phyloP scores from a whole-genome alignment of 805 yeast genomes.

The Candida maris region DNA sequence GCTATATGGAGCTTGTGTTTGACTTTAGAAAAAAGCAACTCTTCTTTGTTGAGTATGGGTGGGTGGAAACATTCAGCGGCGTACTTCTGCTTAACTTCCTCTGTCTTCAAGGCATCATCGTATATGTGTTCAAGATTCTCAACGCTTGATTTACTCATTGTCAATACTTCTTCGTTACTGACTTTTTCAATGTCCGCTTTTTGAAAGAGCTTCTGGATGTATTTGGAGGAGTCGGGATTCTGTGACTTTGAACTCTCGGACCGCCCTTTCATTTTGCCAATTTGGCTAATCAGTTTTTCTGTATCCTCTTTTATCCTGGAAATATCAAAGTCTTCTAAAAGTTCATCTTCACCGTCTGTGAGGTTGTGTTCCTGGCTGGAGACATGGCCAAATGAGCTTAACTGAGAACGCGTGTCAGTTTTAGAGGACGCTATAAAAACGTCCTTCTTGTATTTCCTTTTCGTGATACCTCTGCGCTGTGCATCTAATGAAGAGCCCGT shows the following conservation, averaged over 20 bases:
- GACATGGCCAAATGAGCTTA: no score
- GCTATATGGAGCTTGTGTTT: slow-evolving; percentile 8
- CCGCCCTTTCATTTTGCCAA: slow-evolving; percentile 32
- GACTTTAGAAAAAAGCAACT: slow-evolving; percentile 8
- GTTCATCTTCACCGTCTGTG: slow-evolving; percentile 19
- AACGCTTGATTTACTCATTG: slow-evolving; percentile 2
- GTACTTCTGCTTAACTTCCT: slow-evolving; percentile 17
- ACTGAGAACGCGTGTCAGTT: no score
- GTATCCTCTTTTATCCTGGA: slow-evolving; percentile 29
- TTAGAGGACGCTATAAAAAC: slow-evolving; percentile 9
- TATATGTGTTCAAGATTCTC: slow-evolving; percentile 9
- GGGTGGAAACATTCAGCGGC: slow-evolving; percentile 13
- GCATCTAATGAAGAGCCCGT: neutral
- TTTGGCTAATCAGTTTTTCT: slow-evolving; percentile 29
- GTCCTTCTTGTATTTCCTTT: slow-evolving; percentile 4
- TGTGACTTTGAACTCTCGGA: slow-evolving; percentile 7
- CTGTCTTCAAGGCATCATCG: slow-evolving; percentile 13
- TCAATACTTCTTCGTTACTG: slow-evolving; percentile 8
- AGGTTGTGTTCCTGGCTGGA: slow-evolving; percentile 7
- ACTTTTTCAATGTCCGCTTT: slow-evolving; percentile 14
- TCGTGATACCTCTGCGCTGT: neutral
- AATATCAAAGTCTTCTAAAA: slow-evolving; percentile 24
- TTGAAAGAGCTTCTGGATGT: slow-evolving; percentile 16
- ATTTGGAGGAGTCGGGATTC: slow-evolving; percentile 14
- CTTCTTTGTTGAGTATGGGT: slow-evolving; percentile 8